Conservation (phyloP, 305 asterid species). For the Fraxinus dipetala region DNA sequence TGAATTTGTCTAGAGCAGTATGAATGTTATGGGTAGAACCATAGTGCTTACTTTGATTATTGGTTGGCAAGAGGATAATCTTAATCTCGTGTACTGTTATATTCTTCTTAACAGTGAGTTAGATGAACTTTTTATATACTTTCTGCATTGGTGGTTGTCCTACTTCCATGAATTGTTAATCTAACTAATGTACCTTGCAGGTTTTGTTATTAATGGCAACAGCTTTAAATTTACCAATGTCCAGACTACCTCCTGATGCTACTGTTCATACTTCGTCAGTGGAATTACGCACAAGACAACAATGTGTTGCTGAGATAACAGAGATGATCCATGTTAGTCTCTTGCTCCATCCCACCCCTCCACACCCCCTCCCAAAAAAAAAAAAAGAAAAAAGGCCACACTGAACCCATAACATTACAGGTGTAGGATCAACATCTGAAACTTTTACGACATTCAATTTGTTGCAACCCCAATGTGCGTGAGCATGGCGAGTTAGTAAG, state of each 20-base stretch:
- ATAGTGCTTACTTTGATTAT: neutral
- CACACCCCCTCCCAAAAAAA: neutral
- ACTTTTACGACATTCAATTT: neutral
- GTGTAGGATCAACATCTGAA: neutral
- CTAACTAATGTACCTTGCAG: constrained; percentile 36
- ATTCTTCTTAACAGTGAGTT: neutral
- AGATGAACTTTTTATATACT: neutral
- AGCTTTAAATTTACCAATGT: constrained; percentile 63
- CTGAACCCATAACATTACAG: neutral
- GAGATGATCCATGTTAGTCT: constrained; percentile 94
- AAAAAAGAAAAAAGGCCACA: too few relatives aligned
- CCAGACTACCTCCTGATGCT: constrained; percentile 42
- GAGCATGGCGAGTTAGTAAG: neutral
- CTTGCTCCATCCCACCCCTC: neutral
- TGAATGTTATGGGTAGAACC: neutral
- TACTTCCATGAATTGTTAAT: neutral
- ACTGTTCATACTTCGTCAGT: constrained; percentile 38
- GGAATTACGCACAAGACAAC: constrained; percentile 85
- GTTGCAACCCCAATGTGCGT: neutral
- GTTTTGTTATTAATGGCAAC: constrained; percentile 96
- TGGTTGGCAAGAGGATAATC: neutral
- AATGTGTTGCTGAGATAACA: constrained; percentile 82
- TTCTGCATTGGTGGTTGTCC: neutral
- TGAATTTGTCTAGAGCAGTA: neutral
- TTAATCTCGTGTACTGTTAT: neutral